A percentile compares a stretch with the other conserved stretches of the same genome.
These are phyloP conservation scores for Coccinonectria pachysandricola DNA, from an alignment of 2,329 filamentous ascomycete species.

Conservation along the genomic window DNA sequence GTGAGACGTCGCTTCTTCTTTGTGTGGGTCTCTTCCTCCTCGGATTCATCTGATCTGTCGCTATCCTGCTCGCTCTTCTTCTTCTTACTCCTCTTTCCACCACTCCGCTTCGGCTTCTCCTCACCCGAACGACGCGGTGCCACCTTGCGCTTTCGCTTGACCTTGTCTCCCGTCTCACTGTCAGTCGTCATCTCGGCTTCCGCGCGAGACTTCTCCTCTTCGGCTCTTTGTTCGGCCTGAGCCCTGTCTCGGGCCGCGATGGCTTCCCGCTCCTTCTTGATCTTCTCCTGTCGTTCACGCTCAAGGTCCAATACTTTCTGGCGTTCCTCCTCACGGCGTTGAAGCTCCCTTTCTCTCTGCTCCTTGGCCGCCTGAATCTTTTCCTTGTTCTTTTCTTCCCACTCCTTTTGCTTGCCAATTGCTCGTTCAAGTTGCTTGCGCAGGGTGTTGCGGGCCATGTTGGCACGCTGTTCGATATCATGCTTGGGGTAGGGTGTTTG, in stretches of 20 bases:
- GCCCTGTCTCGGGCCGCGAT: slow-evolving; percentile 68
- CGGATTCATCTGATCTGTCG: slow-evolving; percentile 34
- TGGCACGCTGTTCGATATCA: slow-evolving; percentile 88
- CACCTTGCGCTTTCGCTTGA: slow-evolving; percentile 65
- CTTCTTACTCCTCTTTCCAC: slow-evolving; percentile 49
- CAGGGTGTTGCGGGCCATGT: slow-evolving; percentile 94
- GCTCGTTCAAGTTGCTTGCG: slow-evolving; percentile 83
- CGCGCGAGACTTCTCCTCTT: slow-evolving; percentile 22
- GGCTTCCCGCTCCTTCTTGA: slow-evolving; percentile 74
- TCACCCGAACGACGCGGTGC: slow-evolving; percentile 28
- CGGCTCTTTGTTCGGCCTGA: slow-evolving; percentile 53
- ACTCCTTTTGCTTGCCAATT: slow-evolving; percentile 74
- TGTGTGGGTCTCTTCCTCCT: slow-evolving; percentile 35
- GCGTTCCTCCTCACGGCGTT: slow-evolving; percentile 66
- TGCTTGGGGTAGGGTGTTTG: slow-evolving; percentile 78
- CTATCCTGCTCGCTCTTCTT: slow-evolving; percentile 29
- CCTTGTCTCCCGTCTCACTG: slow-evolving; percentile 68
- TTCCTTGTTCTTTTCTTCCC: slow-evolving; percentile 85
- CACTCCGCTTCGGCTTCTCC: slow-evolving; percentile 31
- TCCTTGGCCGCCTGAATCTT: slow-evolving; percentile 75
- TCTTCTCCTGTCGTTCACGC: slow-evolving; percentile 64
- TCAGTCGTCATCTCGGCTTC: slow-evolving; percentile 77
- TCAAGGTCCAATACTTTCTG: slow-evolving; percentile 58
- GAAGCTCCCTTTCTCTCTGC: slow-evolving; percentile 69
- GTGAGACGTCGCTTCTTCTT: slow-evolving; percentile 53